Evolutionary conservation across 108 stramenopile species (phyloP), one percentile per base, ranked within the genome.

Genomic region (Licmophora abbreviata): DNA sequence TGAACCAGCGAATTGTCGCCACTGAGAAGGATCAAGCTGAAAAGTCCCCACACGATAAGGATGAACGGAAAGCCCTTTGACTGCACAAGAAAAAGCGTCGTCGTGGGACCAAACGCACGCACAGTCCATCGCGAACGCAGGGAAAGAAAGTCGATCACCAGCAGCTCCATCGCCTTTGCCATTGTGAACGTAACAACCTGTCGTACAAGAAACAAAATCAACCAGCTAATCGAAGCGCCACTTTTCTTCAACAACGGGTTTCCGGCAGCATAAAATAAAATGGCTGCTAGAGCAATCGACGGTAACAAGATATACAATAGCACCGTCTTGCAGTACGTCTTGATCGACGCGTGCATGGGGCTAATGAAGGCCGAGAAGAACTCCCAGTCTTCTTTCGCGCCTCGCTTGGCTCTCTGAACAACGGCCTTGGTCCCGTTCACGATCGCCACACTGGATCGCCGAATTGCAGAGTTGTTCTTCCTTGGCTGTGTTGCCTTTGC

Each of bases 1-100:
- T 58, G 38, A 15, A 45, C 27, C 34, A 71, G 64, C 9, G n/a
- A 20, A 1, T 58, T 2, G 4, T 33, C 33, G 1, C 71, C 72
- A 43, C 29, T 61, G 14, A 70, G 46, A 7, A 79, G 18, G 1
- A 42, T 14, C 24, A 69, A 55, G 43, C 73, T 61, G 12, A 55
- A 56, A 0, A 69, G 21, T 21, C 63, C 64, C 77, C 71, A 79
- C 17, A 59, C 52, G 14, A 59, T 51, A 10, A 69, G 25, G 0
- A 64, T 9, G 33, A 54, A 73, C 10, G 77, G 77, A 68, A 68
- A 78, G 20, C 77, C 77, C 34, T 69, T 68, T 14, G 67, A 46
- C 48, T 68, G 69, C 2, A 64, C 63, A 15, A 72, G 24, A 5
- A 68, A 26, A 5, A 78, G 46, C 0, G 71, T 51, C 10, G 66